Evolutionary conservation across 768 basidiomycete species (phyloP).

Genomic region (Podaxis sp.): DNA sequence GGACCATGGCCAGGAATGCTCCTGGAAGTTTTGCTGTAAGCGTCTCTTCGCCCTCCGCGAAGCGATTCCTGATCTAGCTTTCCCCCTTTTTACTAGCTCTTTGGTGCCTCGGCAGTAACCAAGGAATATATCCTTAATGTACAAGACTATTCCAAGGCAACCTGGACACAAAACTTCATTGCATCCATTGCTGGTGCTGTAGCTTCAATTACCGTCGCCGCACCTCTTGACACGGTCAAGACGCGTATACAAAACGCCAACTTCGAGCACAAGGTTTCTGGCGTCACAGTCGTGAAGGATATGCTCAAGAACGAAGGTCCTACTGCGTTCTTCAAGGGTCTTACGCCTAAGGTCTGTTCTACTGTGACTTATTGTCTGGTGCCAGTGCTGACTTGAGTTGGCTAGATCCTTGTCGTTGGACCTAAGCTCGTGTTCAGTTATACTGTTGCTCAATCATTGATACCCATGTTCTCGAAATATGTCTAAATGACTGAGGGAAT

Average conservation of each 20-base stretch:
- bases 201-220: constrained; percentile 93
- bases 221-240: constrained; percentile 95
- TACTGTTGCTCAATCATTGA: constrained; percentile 93
- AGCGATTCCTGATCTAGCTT: neutral
- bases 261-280: constrained; percentile 84
- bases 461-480: constrained; percentile 88
- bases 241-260: constrained; percentile 98
- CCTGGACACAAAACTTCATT: constrained; percentile 96
- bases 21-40: constrained; percentile 93
- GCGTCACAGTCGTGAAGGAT: constrained; percentile 80
- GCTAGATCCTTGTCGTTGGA: constrained; percentile 89
- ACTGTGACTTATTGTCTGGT: neutral
- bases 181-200: constrained; percentile 94
- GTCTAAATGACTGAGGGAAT: constrained; percentile 42
- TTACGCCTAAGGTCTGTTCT: constrained; percentile 85
- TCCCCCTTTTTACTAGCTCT: constrained; percentile 59
- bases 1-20: constrained; percentile 98
- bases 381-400: neutral
- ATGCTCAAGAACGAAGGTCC: constrained; percentile 85
- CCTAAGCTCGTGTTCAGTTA: constrained; percentile 99
- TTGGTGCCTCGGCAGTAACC: constrained; percentile 92
- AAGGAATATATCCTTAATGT: constrained; percentile 93
- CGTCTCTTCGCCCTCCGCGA: constrained; percentile 15
- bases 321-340: constrained; percentile 90
- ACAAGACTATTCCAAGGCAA: constrained; percentile 89